Evolutionary conservation across 805 yeast genomes (phyloP).

Genomic region (Nakazawaea ernobii): DNA sequence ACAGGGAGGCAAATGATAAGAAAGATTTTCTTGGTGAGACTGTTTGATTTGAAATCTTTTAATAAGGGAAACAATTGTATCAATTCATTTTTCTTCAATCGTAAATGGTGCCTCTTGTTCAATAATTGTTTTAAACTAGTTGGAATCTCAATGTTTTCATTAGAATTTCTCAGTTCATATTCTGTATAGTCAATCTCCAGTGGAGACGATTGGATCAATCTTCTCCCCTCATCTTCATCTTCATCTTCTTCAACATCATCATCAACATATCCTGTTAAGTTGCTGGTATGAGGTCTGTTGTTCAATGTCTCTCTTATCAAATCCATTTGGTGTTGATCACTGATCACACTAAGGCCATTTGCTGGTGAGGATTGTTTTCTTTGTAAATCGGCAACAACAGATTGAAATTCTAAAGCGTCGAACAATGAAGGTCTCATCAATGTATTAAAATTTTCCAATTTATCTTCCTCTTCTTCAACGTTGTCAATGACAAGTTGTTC

Average conservation of each 20-base stretch:
- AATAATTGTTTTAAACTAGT: conserved; percentile 13
- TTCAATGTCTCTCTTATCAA: conserved; percentile 2
- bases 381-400: conserved; percentile 11
- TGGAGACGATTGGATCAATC: neutral
- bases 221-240: neutral
- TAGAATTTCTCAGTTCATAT: conserved; percentile 2
- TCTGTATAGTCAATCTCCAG: neutral
- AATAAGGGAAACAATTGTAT: neutral
- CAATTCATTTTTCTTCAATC: neutral
- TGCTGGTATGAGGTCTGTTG: neutral
- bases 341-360: neutral
- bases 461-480: conserved; percentile 4
- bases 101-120: neutral
- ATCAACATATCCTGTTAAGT: neutral
- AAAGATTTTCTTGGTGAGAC: neutral
- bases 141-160: conserved; percentile 4
- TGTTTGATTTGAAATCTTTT: neutral
- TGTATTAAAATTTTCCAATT: neutral
- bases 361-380: neutral
- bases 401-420: conserved; percentile 13
- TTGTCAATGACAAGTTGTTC: neutral
- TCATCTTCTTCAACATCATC: conserved; percentile 1
- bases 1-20: neutral
- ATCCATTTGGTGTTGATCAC: conserved; percentile 1
- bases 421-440: conserved; percentile 11